Conservation (phyloP, 2,329 filamentous ascomycete genomes). For the Botrytis sinoallii region DNA sequence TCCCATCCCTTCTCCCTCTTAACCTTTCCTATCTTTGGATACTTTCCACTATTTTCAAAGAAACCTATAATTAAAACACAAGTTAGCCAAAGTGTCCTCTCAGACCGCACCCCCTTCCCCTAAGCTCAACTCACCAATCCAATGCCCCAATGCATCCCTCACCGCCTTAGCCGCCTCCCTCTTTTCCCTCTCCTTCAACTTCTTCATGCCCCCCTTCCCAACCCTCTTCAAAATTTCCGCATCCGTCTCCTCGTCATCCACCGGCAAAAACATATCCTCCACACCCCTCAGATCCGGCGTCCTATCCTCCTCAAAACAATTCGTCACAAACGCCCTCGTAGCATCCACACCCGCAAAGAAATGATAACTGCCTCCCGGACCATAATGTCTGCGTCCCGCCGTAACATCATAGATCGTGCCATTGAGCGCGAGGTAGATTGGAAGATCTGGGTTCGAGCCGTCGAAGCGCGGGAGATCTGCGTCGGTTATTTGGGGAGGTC, state of each 20-base stretch:
- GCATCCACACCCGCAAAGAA: conserved; percentile 87
- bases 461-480: conserved; percentile 71
- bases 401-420: conserved; percentile 82
- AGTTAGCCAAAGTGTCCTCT: conserved; percentile 44
- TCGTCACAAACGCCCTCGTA: conserved; percentile 83
- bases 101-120: too few relatives aligned
- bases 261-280: conserved; percentile 76
- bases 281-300: conserved; percentile 82
- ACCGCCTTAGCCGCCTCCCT: conserved; percentile 63
- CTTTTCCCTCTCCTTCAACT: conserved; percentile 59
- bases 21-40: conserved; percentile 75
- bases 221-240: conserved; percentile 33
- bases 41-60: conserved; percentile 77
- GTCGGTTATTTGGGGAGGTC: conserved; percentile 70
- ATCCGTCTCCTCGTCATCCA: conserved; percentile 63
- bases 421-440: conserved; percentile 89
- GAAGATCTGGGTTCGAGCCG: conserved; percentile 69
- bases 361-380: conserved; percentile 80
- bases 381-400: conserved; percentile 67
- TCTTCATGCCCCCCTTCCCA: conserved; percentile 51
- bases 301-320: conserved; percentile 77
- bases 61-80: conserved; percentile 78
- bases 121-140: conserved; percentile 42
- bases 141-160: conserved; percentile 67
- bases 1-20: conserved; percentile 59